A percentile compares a stretch with the other conserved stretches of the same genome.
Conservation (phyloP, 225 moss, liverwort and hornwort genomes). For the Pseudisothecium myosuroides region DNA sequence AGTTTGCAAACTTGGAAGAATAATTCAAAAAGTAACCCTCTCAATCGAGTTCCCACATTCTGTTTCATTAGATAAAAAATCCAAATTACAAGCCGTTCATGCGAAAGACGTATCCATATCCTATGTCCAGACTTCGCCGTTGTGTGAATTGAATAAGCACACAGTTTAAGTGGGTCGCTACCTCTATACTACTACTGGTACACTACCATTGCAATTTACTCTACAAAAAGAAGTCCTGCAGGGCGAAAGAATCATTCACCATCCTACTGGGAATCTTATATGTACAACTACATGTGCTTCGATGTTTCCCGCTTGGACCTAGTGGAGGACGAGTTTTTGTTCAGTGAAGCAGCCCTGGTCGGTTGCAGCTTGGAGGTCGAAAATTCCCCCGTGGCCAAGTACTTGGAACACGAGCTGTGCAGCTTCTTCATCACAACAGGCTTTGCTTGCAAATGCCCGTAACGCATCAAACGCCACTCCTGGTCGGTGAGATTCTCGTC, state of each 20-base stretch:
- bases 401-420: not conserved
- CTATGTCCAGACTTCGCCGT: not conserved
- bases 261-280: not conserved
- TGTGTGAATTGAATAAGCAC: not conserved
- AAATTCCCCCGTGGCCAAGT: not conserved
- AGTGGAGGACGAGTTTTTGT: not conserved
- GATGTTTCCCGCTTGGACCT: not conserved
- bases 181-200: not conserved
- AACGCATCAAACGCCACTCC: constrained; percentile 36
- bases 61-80: not conserved
- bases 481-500: constrained; percentile 15
- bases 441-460: not conserved
- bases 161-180: not conserved
- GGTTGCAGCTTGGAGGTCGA: not conserved
- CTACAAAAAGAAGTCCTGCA: not conserved
- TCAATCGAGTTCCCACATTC: not conserved
- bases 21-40: not conserved
- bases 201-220: not conserved
- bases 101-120: not conserved
- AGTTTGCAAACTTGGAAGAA: not conserved
- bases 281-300: not conserved
- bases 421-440: not conserved
- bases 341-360: not conserved
- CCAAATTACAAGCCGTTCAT: not conserved
- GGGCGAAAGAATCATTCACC: not conserved